phyloP scores from a whole-genome alignment of 352 stramenopile species.

The Phytopythium aichiense region DNA sequence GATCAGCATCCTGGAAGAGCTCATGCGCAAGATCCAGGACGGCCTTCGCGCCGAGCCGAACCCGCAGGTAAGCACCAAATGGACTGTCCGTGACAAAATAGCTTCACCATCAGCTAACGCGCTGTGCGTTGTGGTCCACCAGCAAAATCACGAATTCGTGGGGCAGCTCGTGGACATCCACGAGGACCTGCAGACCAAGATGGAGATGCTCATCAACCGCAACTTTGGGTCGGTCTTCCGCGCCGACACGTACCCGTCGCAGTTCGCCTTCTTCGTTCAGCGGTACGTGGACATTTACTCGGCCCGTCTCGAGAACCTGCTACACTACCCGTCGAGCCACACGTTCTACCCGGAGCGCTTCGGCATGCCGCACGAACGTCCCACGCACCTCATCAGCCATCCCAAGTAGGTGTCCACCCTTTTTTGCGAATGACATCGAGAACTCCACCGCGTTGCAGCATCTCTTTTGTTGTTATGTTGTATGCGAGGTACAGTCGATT shows the following conservation, averaged over 20 bases:
- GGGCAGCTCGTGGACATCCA: constrained; percentile 58
- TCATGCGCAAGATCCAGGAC: constrained; percentile 68
- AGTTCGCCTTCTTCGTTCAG: constrained; percentile 86
- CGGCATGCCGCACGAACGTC: constrained; percentile 51
- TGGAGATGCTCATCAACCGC: constrained; percentile 79
- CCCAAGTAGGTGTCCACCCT: neutral
- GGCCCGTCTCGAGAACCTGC: constrained; percentile 74
- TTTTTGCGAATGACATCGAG: neutral
- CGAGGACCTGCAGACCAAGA: constrained; percentile 52
- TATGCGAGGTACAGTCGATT: neutral
- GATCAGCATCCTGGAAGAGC: constrained; percentile 54
- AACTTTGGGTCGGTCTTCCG: constrained; percentile 89
- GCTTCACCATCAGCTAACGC: too few species aligned
- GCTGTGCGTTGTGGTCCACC: neutral
- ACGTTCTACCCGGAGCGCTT: constrained; percentile 83
- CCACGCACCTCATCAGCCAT: constrained; percentile 1
- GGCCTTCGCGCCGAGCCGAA: constrained; percentile 36
- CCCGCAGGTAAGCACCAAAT: constrained; percentile 16
- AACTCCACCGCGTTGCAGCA: neutral
- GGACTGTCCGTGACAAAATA: too few species aligned
- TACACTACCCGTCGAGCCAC: constrained; percentile 78
- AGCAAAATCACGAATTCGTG: constrained; percentile 58
- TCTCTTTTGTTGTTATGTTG: neutral
- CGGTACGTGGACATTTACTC: constrained; percentile 89
- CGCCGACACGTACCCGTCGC: constrained; percentile 73